phyloP scores from a whole-genome alignment of 2,329 filamentous ascomycete genomes.

The Venturia oleaginea region DNA sequence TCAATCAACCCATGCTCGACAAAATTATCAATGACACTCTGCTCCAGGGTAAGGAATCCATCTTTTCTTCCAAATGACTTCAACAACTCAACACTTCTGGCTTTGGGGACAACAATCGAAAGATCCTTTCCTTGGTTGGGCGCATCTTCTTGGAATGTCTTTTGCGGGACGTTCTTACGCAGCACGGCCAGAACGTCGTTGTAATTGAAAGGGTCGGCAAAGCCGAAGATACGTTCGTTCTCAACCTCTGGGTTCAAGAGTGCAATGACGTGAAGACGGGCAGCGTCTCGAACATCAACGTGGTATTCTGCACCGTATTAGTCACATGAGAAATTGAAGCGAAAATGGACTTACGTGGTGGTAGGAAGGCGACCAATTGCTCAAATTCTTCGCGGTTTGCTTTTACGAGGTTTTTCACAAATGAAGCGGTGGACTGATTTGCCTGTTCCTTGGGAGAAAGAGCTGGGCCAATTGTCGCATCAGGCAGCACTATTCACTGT shows the following conservation, averaged over 20 bases:
- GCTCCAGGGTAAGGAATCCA: constrained; percentile 9
- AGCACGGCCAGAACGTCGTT: constrained; percentile 15
- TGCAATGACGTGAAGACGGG: constrained; percentile 22
- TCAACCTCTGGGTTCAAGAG: constrained; percentile 13
- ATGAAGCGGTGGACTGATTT: constrained; percentile 15
- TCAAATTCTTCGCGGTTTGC: background rate
- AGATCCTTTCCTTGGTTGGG: background rate
- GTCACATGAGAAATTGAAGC: background rate
- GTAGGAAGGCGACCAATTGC: background rate
- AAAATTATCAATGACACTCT: constrained; percentile 8
- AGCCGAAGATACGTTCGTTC: constrained; percentile 16
- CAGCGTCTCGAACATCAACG: constrained; percentile 42
- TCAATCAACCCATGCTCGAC: background rate
- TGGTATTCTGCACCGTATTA: constrained; percentile 25
- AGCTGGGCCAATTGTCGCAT: constrained; percentile 28
- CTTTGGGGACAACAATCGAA: background rate
- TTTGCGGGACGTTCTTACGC: constrained; percentile 25
- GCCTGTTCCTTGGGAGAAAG: constrained; percentile 28
- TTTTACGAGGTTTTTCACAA: constrained; percentile 16
- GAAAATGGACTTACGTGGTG: background rate
- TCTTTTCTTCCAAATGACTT: constrained; percentile 8
- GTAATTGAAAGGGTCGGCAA: constrained; percentile 11
- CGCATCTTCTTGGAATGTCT: constrained; percentile 24
- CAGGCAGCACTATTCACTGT: constrained; percentile 20
- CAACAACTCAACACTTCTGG: constrained; percentile 9